Base-by-base conservation (phyloP, 495 filamentous ascomycete genomes). In the Lasiosphaeria ovina region DNA sequence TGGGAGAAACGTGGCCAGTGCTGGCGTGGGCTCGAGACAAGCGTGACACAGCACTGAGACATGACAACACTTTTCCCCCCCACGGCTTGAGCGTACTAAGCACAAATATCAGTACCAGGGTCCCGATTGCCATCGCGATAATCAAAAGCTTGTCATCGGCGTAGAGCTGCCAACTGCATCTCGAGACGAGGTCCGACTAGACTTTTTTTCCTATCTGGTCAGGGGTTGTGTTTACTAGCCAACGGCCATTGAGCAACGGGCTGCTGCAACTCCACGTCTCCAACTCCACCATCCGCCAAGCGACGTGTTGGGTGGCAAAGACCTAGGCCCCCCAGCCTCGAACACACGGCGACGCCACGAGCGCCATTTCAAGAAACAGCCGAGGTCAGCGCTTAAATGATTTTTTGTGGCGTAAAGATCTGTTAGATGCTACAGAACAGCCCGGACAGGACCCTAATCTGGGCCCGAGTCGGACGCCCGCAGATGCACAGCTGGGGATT, bases 21-120 rank as follows among this genome's bases (percentile, higher is more conserved):
- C 61, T 57, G 48, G 52, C 42, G 40, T 48, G 55, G 40, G 58
- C 58, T 57, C 61, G 61, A 67, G 60, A 67, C 64, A 67, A 62
- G 61, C 62, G 64, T 67, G 61, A 63, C 61, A 67, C 64, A 67
- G 50, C 63, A 58, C 54, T 67, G 64, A 67, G 64, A 67, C 64
- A 59, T 62, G 51, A 44, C 31, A 47, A 50, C 44, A 47, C 44
- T 47, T 24, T 44, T 45, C 45, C 54, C 10, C 10, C 42, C 54
- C 57, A 42, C 62, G 49, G 40, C 47, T 58, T 34, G 51, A 51
- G 44, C 12, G 12, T 2, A n/a, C 16, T 47, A n/a, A 14, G 44
- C 12, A 4, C 44, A 45, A 52, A 35, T 52, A 44, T 35, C 51
- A 65, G 62, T 44, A 56, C 36, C 33, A 47, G 12, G 44, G 11